Evolutionary conservation across 257 asterid genomes (phyloP).

Genomic region (Buddleja alternifolia): DNA sequence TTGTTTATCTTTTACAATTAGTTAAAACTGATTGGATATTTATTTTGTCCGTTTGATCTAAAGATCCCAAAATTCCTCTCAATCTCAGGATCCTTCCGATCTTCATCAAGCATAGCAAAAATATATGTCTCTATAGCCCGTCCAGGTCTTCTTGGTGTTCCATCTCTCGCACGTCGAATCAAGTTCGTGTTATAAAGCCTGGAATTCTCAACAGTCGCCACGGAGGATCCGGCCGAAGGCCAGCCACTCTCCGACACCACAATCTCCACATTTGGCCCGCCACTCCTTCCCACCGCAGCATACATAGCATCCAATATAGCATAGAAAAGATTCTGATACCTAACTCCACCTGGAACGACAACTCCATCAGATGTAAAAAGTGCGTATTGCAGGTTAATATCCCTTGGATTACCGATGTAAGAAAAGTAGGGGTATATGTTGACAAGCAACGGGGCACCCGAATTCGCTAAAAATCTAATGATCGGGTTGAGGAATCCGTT

Average conservation of each 20-base stretch:
- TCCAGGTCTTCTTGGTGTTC: conserved; percentile 22
- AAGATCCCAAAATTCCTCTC: conserved; percentile 23
- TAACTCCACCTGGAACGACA: neutral
- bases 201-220: conserved; percentile 21
- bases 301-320: conserved; percentile 23
- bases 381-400: conserved; percentile 13
- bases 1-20: neutral
- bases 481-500: conserved; percentile 2
- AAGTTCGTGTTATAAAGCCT: conserved; percentile 21
- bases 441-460: conserved; percentile 7
- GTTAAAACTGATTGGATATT: conserved; percentile 16
- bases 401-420: neutral
- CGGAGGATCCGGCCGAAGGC: conserved; percentile 25
- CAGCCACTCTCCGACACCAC: conserved; percentile 34
- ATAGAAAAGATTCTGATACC: conserved; percentile 24
- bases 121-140: conserved; percentile 22
- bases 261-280: conserved; percentile 6
- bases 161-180: conserved; percentile 19
- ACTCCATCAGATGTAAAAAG: conserved; percentile 7
- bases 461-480: conserved; percentile 3
- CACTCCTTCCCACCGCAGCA: conserved; percentile 19
- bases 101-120: conserved; percentile 27
- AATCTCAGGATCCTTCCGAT: conserved; percentile 9
- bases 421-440: conserved; percentile 29
- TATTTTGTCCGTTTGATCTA: conserved; percentile 3